These are phyloP conservation scores for Leishmania tropica DNA, from an alignment of 208 protist species.

Conservation along the genomic window DNA sequence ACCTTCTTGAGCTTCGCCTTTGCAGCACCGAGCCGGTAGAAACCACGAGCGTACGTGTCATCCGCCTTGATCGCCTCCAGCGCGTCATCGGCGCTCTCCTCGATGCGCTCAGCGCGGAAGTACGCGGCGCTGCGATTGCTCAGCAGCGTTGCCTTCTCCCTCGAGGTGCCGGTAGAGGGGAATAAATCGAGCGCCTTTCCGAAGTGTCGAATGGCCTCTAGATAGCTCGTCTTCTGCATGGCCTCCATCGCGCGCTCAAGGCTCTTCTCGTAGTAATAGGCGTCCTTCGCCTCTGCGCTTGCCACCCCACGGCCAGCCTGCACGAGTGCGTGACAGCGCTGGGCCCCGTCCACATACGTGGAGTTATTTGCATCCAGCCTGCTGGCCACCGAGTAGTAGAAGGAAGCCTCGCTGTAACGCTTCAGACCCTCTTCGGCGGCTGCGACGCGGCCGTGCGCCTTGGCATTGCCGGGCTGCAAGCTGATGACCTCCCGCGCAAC, in stretches of 20 bases:
- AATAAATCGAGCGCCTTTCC: conserved; percentile 75
- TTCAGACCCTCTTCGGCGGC: conserved; percentile 71
- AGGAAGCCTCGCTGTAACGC: conserved; percentile 66
- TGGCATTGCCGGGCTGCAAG: conserved; percentile 53
- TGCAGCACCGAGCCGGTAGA: conserved; percentile 70
- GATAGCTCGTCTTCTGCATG: conserved; percentile 65
- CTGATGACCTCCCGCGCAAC: conserved; percentile 52
- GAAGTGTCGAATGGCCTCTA: conserved; percentile 79
- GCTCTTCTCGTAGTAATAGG: conserved; percentile 83
- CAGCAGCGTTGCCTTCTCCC: conserved; percentile 61
- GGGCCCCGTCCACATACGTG: conserved; percentile 36
- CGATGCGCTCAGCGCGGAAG: conserved; percentile 44
- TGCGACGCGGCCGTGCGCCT: conserved; percentile 64
- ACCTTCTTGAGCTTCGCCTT: conserved; percentile 53
- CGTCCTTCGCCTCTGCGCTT: conserved; percentile 37
- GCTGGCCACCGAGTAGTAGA: conserved; percentile 41
- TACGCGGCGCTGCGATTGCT: conserved; percentile 81
- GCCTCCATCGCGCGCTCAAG: conserved; percentile 70
- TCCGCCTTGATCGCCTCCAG: conserved; percentile 45
- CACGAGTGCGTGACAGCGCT: conserved; percentile 50
- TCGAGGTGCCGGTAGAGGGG: conserved; percentile 14
- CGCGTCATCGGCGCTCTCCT: conserved; percentile 68
- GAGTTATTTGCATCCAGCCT: conserved; percentile 36
- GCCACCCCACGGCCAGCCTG: conserved; percentile 45
- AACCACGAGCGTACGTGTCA: conserved; percentile 70